A percentile compares a stretch with the other conserved stretches of the same genome.
Conservation (phyloP, 805 yeast genomes). For the Kodamaea kakaduensis region DNA sequence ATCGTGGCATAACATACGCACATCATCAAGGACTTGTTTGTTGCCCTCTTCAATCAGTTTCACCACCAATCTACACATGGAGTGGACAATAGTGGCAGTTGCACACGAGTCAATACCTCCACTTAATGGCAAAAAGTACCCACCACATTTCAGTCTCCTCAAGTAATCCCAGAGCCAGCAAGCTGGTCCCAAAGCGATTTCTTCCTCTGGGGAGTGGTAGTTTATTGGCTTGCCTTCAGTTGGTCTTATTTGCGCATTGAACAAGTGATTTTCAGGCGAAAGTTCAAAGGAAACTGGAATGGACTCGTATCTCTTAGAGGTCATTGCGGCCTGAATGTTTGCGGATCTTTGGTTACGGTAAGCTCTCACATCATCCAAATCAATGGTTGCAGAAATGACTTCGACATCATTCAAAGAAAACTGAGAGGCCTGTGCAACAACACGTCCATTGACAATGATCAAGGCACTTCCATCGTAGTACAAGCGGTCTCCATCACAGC, state of each 20-base stretch:
- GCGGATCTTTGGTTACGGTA: constrained; percentile 76
- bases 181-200: constrained; percentile 96
- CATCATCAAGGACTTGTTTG: constrained; percentile 72
- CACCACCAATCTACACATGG: constrained; percentile 87
- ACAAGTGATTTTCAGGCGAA: constrained; percentile 54
- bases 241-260: constrained; percentile 62
- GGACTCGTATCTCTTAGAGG: constrained; percentile 46
- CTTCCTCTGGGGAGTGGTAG: constrained; percentile 87
- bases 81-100: constrained; percentile 88
- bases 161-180: constrained; percentile 99
- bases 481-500: constrained; percentile 96
- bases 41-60: constrained; percentile 56
- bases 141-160: constrained; percentile 85
- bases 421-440: constrained; percentile 91
- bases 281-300: constrained; percentile 62
- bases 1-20: constrained; percentile 59
- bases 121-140: constrained; percentile 87
- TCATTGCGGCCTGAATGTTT: constrained; percentile 56
- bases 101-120: constrained; percentile 99
- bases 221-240: constrained; percentile 46
- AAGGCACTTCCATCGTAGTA: constrained; percentile 97
- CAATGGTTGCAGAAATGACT: constrained; percentile 92
- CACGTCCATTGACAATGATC: constrained; percentile 86
- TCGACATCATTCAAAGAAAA: constrained; percentile 89
- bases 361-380: constrained; percentile 83